phyloP scores from a whole-genome alignment of 1,284 basidiomycete genomes.

The Cutaneotrichosporon curvatum region DNA sequence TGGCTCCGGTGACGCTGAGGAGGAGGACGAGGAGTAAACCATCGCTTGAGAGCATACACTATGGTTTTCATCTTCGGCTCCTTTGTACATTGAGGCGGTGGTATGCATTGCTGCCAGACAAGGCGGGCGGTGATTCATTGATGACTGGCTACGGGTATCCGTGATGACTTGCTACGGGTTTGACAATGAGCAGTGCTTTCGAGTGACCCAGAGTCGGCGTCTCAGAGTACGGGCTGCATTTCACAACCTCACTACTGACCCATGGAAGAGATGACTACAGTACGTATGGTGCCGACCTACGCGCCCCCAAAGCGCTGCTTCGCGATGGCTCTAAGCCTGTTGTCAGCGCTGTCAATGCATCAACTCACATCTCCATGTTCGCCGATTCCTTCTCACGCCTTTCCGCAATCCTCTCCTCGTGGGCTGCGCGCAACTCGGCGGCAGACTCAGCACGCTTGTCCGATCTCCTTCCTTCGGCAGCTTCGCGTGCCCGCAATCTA shows the following conservation, averaged over 20 bases:
- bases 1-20: constrained; percentile 81
- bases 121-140: no score
- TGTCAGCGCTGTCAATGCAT: not conserved
- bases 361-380: constrained; percentile 45
- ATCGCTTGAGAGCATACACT: constrained; percentile 1
- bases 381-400: constrained; percentile 37
- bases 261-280: no score
- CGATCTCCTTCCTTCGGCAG: constrained; percentile 27
- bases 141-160: not conserved
- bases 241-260: no score
- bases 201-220: no score
- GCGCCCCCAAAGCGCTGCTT: constrained; percentile 32
- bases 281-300: no score
- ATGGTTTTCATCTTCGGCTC: constrained; percentile 6
- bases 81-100: constrained; percentile 22
- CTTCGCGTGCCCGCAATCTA: constrained; percentile 36
- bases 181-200: no score
- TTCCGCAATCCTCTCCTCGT: constrained; percentile 37
- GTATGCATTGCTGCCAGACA: constrained; percentile 21
- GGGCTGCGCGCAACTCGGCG: constrained; percentile 30
- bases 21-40: constrained; percentile 61
- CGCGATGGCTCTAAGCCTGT: constrained; percentile 39
- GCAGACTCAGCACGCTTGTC: constrained; percentile 28
- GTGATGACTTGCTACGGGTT: no score
- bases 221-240: no score